Conservation (phyloP, 768 basidiomycete species). For the Vararia minispora region DNA sequence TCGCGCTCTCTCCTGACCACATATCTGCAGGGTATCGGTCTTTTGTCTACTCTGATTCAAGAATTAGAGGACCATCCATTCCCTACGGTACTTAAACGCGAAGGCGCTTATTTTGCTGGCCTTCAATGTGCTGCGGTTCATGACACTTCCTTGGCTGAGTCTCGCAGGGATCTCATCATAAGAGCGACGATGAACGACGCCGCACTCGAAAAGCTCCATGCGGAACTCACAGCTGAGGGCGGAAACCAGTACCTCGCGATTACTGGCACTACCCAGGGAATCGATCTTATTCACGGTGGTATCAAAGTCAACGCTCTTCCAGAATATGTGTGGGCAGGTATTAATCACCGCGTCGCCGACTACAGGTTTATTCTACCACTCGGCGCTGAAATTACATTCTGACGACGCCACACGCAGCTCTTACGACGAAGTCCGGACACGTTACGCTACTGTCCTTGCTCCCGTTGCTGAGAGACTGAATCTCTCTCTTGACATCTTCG, state of each 20-base stretch:
- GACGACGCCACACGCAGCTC: not conserved
- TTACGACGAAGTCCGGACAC: constrained; percentile 27
- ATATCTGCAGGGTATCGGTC: constrained; percentile 46
- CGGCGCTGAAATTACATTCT: not conserved
- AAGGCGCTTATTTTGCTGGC: constrained; percentile 45
- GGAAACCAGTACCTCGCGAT: too few species aligned
- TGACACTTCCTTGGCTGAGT: constrained; percentile 39
- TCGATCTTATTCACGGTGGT: constrained; percentile 31
- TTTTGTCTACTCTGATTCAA: constrained; percentile 60
- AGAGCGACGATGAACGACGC: constrained; percentile 36
- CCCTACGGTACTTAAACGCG: constrained; percentile 35
- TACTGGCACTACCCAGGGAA: constrained; percentile 21
- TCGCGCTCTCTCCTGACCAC: not conserved
- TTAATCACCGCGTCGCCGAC: constrained; percentile 24
- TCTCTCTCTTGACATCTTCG: constrained; percentile 50
- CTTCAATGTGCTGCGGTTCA: constrained; percentile 60
- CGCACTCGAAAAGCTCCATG: constrained; percentile 41
- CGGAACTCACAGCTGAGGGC: too few species aligned
- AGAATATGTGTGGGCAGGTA: constrained; percentile 26
- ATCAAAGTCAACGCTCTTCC: constrained; percentile 38
- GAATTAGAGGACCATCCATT: constrained; percentile 60
- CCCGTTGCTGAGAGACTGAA: constrained; percentile 41
- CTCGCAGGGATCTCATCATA: constrained; percentile 36
- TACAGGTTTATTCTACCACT: constrained; percentile 16
- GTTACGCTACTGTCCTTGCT: constrained; percentile 31